Percentiles rank a stretch among this genome's conserved stretches.
Evolutionary conservation across 2,329 filamentous ascomycete species (phyloP).

Genomic region (Trichoderma sp.): DNA sequence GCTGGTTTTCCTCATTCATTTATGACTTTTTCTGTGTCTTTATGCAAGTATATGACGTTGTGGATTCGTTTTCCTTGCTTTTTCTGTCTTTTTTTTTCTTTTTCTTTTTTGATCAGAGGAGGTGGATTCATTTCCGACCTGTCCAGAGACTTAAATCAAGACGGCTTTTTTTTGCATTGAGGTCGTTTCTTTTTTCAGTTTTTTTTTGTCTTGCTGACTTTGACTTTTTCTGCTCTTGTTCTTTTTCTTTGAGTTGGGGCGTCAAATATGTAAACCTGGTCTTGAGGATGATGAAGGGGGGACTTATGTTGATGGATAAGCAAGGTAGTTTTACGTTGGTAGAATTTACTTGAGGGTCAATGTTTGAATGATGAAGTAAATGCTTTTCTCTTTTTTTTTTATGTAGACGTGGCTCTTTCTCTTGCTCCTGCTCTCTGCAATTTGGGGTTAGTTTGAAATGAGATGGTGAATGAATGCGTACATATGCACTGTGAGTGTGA

Average conservation of each 20-base stretch:
- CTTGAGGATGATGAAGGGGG: not conserved
- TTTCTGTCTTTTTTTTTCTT: not conserved
- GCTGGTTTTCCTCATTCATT: not conserved
- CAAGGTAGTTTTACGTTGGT: not conserved
- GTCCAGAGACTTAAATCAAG: not conserved
- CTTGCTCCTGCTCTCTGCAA: too few relatives aligned
- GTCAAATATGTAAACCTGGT: not conserved
- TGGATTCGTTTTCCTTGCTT: not conserved
- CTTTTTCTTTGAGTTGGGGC: not conserved
- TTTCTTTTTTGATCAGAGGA: not conserved
- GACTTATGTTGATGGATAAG: not conserved
- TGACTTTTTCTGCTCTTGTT: not conserved
- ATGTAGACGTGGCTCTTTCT: not conserved
- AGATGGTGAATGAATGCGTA: not conserved
- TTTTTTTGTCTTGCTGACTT: not conserved
- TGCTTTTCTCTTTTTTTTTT: not conserved
- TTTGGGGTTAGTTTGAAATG: not conserved
- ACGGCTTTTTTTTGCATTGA: not conserved
- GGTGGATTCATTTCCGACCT: not conserved
- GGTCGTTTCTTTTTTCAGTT: not conserved
- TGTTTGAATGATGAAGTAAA: not conserved
- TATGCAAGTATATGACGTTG: constrained; percentile 10
- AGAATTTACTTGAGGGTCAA: not conserved
- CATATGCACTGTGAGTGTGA: not conserved
- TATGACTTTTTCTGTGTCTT: not conserved